phyloP scores from a whole-genome alignment of 805 yeast species.

The Candida nemodendra region DNA sequence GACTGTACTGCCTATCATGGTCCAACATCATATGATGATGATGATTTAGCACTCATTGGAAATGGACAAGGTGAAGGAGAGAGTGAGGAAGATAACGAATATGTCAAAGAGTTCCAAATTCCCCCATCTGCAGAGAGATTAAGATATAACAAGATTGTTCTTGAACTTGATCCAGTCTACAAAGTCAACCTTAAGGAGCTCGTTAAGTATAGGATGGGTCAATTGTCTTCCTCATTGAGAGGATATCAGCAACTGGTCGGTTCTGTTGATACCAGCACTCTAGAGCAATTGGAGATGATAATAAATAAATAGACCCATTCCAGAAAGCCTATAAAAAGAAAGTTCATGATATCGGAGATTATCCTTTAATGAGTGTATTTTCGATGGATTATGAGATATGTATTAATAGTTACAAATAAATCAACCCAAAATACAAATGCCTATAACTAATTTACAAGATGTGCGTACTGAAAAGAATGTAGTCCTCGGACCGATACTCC shows the following conservation, averaged over 20 bases:
- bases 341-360: no score
- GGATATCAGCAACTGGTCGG: conserved; percentile 37
- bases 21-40: conserved; percentile 38
- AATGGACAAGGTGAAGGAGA: conserved; percentile 20
- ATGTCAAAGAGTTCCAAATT: conserved; percentile 23
- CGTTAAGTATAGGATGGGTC: conserved; percentile 34
- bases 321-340: no score
- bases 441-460: background rate
- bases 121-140: conserved; percentile 42
- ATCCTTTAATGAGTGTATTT: background rate
- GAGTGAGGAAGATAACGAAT: conserved; percentile 28
- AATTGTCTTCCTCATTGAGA: conserved; percentile 28
- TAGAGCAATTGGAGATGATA: conserved; percentile 32
- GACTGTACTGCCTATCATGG: conserved; percentile 55
- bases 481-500: no score
- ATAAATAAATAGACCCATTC: conserved; percentile 13
- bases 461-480: no score
- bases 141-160: conserved; percentile 39
- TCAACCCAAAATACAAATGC: background rate
- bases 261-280: conserved; percentile 29
- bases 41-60: conserved; percentile 25
- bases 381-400: no score
- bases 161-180: conserved; percentile 51
- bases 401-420: conserved; percentile 20
- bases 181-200: conserved; percentile 47